Evolutionary conservation across 345 rosid genomes (phyloP), one percentile per base, ranked within the genome.

Genomic region (Citrus inodora): DNA sequence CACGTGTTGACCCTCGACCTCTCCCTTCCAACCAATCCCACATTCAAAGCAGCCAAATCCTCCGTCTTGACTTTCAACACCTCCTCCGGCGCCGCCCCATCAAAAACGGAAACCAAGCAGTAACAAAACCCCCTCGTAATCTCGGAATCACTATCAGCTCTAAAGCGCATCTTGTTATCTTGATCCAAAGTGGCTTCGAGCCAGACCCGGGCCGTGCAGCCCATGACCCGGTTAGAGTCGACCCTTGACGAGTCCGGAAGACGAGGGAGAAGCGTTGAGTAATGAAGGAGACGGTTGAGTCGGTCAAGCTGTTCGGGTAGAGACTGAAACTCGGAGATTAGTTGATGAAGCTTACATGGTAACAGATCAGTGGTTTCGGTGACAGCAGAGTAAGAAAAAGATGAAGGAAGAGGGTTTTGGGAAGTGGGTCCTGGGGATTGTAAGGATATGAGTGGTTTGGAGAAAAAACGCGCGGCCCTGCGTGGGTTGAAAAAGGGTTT

Each of bases 151-250:
- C 98, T 91, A 67, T 94, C 98, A 0, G 90, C 98, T 85, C 77
- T 83, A 61, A 96, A 94, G 75, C 89, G 85, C 90, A 96, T 90
- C 83, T 82, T 94, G 63, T 92, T 94, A 35, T 85, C 84, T 17
- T 76, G 68, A 76, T 90, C 98, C 48, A 94, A 40, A 76, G 69
- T 82, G 27, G 89, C 92, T 14, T 92, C 93, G 28, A 97, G 80
- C 99, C 98, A 97, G 65, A 94, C 99, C 71, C 88, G 97, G 73
- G 90, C 87, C 5, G 98, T 92, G 81, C 99, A 97, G 32, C 99
- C 99, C 99, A 93, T 92, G 76, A 97, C 97, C 59, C 99, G 92
- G 74, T 94, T 97, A 6, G 85, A 83, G 42, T 92, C 93, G 58
- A 83, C 85, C 65, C 92, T 88, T 24, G 91, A 89, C 1, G 91